These are phyloP conservation scores for Comarum palustre DNA, from an alignment of 306 rosid species.

Conservation along the genomic window DNA sequence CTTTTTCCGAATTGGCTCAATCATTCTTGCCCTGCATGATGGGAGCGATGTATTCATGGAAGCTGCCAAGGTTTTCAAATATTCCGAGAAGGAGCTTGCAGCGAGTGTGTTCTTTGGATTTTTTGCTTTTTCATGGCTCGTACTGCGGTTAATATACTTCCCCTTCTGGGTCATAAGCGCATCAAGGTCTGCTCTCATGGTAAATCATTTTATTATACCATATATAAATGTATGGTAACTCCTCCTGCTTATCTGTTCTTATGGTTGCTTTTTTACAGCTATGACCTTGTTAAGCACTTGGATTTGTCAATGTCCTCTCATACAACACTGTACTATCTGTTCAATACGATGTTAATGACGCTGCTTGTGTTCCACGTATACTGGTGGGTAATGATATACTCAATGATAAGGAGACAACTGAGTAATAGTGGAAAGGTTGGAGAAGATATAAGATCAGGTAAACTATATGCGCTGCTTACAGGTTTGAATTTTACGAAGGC, in stretches of 20 bases:
- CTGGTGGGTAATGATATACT: conserved; percentile 95
- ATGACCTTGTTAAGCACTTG: conserved; percentile 44
- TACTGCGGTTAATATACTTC: conserved; percentile 74
- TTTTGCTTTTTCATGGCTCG: conserved; percentile 80
- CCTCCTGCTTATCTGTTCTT: conserved; percentile 29
- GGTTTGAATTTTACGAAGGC: conserved; percentile 7
- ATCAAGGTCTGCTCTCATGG: conserved; percentile 65
- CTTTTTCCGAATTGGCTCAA: conserved; percentile 80
- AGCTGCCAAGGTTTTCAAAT: conserved; percentile 93
- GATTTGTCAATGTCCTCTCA: conserved; percentile 38
- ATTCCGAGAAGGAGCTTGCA: conserved; percentile 78
- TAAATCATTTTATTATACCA: conserved; percentile 26
- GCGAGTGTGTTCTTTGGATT: conserved; percentile 83
- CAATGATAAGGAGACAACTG: conserved; percentile 79
- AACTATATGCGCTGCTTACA: conserved; percentile 22
- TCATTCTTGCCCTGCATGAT: conserved; percentile 86
- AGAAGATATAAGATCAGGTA: conserved; percentile 98
- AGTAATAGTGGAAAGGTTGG: conserved; percentile 90
- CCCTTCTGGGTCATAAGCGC: conserved; percentile 85
- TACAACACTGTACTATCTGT: conserved; percentile 58
- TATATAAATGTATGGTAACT: conserved; percentile 19
- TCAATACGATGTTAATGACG: conserved; percentile 75
- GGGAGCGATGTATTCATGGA: conserved; percentile 97
- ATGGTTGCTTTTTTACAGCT: conserved; percentile 55
- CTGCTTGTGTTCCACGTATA: conserved; percentile 91